Conservation (phyloP, 306 rosid species). For the Quercus berberidifolia region DNA sequence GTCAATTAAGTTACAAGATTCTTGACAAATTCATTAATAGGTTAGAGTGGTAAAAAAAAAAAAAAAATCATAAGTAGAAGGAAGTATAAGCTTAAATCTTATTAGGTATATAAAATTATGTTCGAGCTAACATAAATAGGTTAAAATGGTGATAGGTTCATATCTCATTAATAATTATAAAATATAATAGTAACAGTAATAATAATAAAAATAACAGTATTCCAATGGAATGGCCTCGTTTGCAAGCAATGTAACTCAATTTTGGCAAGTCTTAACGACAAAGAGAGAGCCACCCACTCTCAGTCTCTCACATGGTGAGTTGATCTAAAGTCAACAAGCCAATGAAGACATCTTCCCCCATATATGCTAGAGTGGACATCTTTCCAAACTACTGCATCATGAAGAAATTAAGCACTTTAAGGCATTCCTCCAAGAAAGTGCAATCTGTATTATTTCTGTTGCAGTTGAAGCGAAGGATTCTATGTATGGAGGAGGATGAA, state of each 20-base stretch:
- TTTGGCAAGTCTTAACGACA: constrained; percentile 50
- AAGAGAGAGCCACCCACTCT: constrained; percentile 35
- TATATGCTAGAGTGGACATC: neutral
- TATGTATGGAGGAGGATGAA: constrained; percentile 12
- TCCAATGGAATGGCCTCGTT: constrained; percentile 15
- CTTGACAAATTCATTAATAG: too few relatives aligned
- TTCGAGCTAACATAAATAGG: too few relatives aligned
- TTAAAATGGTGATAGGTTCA: too few relatives aligned
- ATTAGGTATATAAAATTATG: too few relatives aligned
- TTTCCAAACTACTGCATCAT: neutral
- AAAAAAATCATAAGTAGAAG: too few relatives aligned
- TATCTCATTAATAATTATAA: too few relatives aligned
- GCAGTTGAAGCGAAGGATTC: neutral
- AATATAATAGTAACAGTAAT: neutral
- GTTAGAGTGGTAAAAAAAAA: too few relatives aligned
- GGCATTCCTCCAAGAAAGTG: neutral
- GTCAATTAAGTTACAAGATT: too few relatives aligned
- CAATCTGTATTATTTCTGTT: neutral
- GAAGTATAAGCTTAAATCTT: too few relatives aligned
- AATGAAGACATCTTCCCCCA: constrained; percentile 9
- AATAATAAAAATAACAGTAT: neutral
- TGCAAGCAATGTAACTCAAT: constrained; percentile 44
- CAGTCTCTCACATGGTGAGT: constrained; percentile 12
- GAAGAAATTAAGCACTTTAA: neutral
- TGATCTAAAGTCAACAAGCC: constrained; percentile 31